These are phyloP conservation scores for Eucalyptus regnans DNA, from an alignment of 345 rosid genomes.

Conservation along the genomic window DNA sequence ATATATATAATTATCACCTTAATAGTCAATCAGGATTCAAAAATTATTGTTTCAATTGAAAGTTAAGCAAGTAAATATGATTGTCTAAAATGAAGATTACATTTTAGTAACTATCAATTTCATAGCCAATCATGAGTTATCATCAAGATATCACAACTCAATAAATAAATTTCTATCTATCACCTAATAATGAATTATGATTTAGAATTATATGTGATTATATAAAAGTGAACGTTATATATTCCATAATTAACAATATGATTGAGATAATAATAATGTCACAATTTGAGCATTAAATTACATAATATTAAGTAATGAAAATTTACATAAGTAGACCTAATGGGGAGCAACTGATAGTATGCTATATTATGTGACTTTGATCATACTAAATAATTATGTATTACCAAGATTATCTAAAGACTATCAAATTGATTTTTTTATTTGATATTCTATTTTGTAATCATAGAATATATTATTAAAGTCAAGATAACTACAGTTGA, in stretches of 20 bases:
- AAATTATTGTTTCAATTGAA: not conserved
- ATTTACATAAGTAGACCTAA: not conserved
- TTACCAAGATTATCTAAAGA: not conserved
- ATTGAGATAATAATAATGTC: not conserved
- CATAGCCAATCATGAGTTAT: not conserved
- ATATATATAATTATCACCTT: not conserved
- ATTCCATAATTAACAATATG: not conserved
- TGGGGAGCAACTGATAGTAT: not conserved
- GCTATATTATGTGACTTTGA: not conserved
- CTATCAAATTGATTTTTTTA: not conserved
- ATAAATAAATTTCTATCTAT: not conserved
- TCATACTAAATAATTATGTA: not conserved
- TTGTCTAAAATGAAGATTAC: not conserved
- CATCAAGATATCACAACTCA: not conserved
- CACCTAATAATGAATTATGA: not conserved
- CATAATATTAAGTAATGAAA: not conserved
- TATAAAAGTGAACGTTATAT: not conserved
- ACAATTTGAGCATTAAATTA: not conserved
- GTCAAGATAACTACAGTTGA: not conserved
- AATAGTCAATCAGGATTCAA: not conserved
- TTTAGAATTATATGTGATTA: not conserved
- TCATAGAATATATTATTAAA: not conserved
- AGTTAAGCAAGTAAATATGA: not conserved
- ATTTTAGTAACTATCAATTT: not conserved
- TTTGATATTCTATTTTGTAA: not conserved